Evolutionary conservation across 176 grass and related monocot genomes (phyloP).

Genomic region (Dactylis glomerata): DNA sequence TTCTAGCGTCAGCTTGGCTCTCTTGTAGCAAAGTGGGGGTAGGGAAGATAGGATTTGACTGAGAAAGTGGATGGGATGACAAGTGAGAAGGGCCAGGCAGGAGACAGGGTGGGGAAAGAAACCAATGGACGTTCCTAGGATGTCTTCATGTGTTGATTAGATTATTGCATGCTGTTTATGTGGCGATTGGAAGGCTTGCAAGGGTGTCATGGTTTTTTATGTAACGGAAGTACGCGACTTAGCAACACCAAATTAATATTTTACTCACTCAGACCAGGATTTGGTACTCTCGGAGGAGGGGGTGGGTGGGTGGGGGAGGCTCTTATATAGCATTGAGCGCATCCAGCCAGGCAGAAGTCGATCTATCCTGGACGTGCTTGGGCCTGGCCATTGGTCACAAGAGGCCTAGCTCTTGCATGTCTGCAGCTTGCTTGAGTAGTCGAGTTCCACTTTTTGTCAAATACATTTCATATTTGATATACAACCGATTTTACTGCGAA

Average conservation of each 20-base stretch:
- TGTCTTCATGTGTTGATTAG: background rate
- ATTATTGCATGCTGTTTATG: background rate
- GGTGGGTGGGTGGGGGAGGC: no score
- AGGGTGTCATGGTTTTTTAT: background rate
- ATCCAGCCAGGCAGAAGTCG: background rate
- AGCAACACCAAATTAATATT: background rate
- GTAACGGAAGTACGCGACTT: background rate
- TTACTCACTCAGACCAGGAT: background rate
- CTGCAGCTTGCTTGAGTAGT: background rate
- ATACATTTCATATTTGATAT: constrained; percentile 4
- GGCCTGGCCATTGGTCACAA: background rate
- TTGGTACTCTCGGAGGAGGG: background rate
- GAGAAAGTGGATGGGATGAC: background rate
- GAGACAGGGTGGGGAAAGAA: background rate
- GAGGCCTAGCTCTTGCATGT: background rate
- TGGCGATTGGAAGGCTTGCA: background rate
- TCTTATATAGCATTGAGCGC: background rate
- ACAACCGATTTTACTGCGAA: background rate
- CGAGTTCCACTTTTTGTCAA: constrained; percentile 4
- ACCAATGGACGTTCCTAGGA: background rate
- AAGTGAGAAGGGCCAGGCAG: background rate
- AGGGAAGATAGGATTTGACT: background rate
- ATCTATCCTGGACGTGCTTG: background rate
- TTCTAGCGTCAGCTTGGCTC: background rate
- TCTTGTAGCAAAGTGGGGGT: background rate